phyloP scores from a whole-genome alignment of 2,329 filamentous ascomycete species.

The Pseudodiploospora longispora region DNA sequence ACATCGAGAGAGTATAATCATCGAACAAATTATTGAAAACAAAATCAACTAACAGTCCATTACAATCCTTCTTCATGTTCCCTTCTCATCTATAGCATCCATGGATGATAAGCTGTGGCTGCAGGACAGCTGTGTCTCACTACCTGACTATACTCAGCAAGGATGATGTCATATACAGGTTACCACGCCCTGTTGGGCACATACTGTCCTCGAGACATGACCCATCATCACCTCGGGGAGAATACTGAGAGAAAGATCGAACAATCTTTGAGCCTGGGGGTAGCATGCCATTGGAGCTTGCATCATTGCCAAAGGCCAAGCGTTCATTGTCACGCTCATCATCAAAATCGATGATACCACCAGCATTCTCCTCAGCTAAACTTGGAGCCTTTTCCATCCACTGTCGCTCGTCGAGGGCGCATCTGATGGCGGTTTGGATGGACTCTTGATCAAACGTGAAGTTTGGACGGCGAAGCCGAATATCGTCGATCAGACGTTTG shows the following conservation, averaged over 20 bases:
- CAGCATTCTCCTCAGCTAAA: slow-evolving; percentile 24
- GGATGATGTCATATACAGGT: background rate
- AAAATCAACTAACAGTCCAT: too few species aligned
- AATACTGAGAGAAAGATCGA: slow-evolving; percentile 26
- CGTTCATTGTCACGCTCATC: slow-evolving; percentile 28
- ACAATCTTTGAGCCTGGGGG: slow-evolving; percentile 21
- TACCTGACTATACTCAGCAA: background rate
- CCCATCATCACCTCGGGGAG: slow-evolving; percentile 33
- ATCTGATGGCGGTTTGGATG: slow-evolving; percentile 30
- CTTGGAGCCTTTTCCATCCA: slow-evolving; percentile 24
- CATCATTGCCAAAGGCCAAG: slow-evolving; percentile 23
- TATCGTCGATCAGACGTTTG: slow-evolving; percentile 33
- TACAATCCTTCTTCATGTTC: too few species aligned
- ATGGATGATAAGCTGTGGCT: too few species aligned
- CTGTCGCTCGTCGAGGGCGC: slow-evolving; percentile 29
- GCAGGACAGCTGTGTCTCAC: background rate
- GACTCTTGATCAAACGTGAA: slow-evolving; percentile 40
- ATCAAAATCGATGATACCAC: slow-evolving; percentile 35
- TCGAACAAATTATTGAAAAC: too few species aligned
- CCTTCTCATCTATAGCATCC: too few species aligned
- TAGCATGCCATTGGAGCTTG: slow-evolving; percentile 27
- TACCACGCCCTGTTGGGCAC: background rate
- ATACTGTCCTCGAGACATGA: slow-evolving; percentile 21
- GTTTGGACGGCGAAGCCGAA: slow-evolving; percentile 30
- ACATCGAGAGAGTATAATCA: too few species aligned